phyloP scores from a whole-genome alignment of 352 stramenopile genomes.

The Phytopythium sindhum region DNA sequence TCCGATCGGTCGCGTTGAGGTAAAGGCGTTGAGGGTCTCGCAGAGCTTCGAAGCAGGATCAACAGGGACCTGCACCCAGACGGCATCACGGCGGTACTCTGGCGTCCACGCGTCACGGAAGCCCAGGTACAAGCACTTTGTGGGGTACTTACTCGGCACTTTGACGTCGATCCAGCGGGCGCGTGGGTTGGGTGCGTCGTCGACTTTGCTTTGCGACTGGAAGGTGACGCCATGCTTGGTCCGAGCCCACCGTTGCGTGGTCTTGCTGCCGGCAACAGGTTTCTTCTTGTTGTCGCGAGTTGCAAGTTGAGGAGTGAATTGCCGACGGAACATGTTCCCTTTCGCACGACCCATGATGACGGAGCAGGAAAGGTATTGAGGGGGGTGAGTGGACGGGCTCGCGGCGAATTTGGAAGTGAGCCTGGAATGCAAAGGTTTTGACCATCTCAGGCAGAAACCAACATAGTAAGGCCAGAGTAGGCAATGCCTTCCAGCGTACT shows the following conservation, averaged over 20 bases:
- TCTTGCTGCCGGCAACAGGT: background rate
- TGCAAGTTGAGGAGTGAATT: background rate
- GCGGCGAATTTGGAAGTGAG: background rate
- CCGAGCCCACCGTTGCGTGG: background rate
- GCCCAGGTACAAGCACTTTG: background rate
- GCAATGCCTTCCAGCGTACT: too few relatives aligned
- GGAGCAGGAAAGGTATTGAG: background rate
- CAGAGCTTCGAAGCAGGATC: background rate
- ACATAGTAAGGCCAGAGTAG: too few relatives aligned
- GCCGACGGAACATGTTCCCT: background rate
- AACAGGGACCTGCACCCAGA: slow-evolving; percentile 4
- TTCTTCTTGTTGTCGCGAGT: background rate
- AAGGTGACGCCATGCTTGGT: slow-evolving; percentile 5
- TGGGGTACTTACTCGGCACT: background rate
- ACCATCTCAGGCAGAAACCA: too few relatives aligned
- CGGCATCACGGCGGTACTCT: slow-evolving; percentile 3
- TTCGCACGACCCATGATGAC: background rate
- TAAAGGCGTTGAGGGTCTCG: background rate
- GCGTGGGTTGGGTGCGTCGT: background rate
- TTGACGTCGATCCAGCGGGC: slow-evolving; percentile 5
- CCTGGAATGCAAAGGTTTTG: too few relatives aligned
- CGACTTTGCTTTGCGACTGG: background rate
- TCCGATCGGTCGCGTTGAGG: slow-evolving; percentile 1
- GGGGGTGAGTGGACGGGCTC: background rate
- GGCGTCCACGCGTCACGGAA: slow-evolving; percentile 1